Base-by-base conservation (phyloP, 2,329 filamentous ascomycete species). In the Ophiocordyceps australis region DNA sequence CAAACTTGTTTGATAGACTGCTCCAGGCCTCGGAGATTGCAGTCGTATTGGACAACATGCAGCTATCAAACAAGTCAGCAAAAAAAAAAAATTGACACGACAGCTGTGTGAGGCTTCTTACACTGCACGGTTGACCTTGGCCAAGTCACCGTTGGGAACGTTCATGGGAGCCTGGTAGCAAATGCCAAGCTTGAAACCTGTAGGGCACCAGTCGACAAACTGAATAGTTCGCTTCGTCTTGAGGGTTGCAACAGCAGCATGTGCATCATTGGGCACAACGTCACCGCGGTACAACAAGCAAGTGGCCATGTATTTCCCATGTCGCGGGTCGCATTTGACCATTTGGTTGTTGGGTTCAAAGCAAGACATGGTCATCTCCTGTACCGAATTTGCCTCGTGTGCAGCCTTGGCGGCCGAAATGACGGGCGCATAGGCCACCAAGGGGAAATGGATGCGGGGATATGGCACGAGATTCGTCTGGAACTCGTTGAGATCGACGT, bases 261-360 rank as follows among this genome's bases (percentile, higher is more conserved):
- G 81, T 39, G 81, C 80, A 47, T 95, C 86, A 62, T 92, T 91
- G 58, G 86, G 81, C 35, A 95, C 89, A 43, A 98, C 86, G 47
- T 95, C 89, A 56, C 86, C 89, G 53, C 86, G 86, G 73, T 98
- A 98, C 54, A 98, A 65, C 59, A 98, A 59, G 58, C 85, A 94
- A 45, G 85, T 94, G 38, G 86, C 86, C 86, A 98, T 98, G 73
- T 98, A 98, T 71, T 98, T 98, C 59, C 86, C 86, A 57, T 91
- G 85, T 49, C 85, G 83, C 42, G 86, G 86, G 55, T 98, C 89
- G 52, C 86, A 98, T 71, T 93, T 93, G 55, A 98, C 86, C 86
- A 98, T 98, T 76, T 98, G 86, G 74, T 93, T 94, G 74, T 94
- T 80, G 44, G 86, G 83, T 73, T 98, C 86, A 64, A 98, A 98